Evolutionary conservation across 2,329 filamentous ascomycete species (phyloP).

Genomic region (Plectosphaerella plurivora): DNA sequence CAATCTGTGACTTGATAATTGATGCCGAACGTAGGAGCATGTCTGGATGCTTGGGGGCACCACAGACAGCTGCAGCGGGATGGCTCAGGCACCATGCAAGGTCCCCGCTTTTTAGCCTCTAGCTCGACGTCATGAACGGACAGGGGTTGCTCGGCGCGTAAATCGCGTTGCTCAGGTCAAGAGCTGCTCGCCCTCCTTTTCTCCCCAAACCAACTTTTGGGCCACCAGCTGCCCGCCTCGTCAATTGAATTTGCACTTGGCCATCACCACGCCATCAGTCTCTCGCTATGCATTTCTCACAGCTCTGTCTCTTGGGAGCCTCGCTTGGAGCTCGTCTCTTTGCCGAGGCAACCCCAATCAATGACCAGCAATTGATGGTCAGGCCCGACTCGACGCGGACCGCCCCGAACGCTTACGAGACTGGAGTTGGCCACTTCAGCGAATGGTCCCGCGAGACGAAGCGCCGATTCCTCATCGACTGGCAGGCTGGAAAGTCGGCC

Average conservation of each 20-base stretch:
- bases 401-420: slow-evolving; percentile 1
- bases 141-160: not conserved
- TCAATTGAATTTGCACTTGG: not conserved
- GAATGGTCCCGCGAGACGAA: slow-evolving; percentile 42
- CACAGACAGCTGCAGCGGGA: not conserved
- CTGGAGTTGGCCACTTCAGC: slow-evolving; percentile 41
- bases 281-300: not conserved
- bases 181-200: not conserved
- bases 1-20: not conserved
- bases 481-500: slow-evolving; percentile 33
- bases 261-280: not conserved
- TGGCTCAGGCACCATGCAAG: not conserved
- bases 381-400: slow-evolving; percentile 3
- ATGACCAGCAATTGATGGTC: slow-evolving; percentile 8
- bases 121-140: not conserved
- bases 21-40: not conserved
- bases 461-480: slow-evolving; percentile 39
- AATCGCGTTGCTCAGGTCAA: not conserved
- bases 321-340: not conserved
- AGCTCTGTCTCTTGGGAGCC: slow-evolving; percentile 1
- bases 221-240: not conserved
- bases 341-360: slow-evolving; percentile 1
- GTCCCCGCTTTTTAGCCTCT: not conserved
- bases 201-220: not conserved
- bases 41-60: too few species aligned